Percentiles rank a stretch among this genome's conserved stretches.
Conservation (phyloP, 768 basidiomycete genomes). For the Suillus tomentosus region DNA sequence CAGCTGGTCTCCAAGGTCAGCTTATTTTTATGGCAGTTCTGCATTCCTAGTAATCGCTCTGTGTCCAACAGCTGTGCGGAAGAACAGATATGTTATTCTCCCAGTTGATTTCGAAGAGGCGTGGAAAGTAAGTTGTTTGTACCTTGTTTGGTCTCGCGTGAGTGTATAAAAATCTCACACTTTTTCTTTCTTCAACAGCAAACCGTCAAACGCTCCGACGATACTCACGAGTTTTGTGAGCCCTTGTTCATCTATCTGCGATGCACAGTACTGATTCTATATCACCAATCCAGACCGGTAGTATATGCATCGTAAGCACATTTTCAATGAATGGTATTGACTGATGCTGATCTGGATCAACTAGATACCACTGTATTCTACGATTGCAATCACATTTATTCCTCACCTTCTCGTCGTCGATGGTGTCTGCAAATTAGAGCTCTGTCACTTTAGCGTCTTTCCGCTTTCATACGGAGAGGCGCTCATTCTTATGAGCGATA, state of each 20-base stretch:
- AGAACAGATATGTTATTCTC: constrained; percentile 96
- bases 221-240: constrained; percentile 95
- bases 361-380: constrained; percentile 38
- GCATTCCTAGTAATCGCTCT: neutral
- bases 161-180: constrained; percentile 34
- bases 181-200: constrained; percentile 58
- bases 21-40: neutral
- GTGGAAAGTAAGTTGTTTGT: constrained; percentile 91
- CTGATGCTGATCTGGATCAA: constrained; percentile 17
- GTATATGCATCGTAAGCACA: constrained; percentile 39
- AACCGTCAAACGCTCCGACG: constrained; percentile 95
- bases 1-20: constrained; percentile 92
- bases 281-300: constrained; percentile 40
- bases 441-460: constrained; percentile 89
- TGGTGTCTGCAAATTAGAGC: constrained; percentile 32
- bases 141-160: constrained; percentile 40
- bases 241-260: constrained; percentile 25
- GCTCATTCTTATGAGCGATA: constrained; percentile 89
- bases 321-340: constrained; percentile 23
- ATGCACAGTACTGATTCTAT: constrained; percentile 13
- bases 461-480: constrained; percentile 63
- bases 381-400: constrained; percentile 33
- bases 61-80: constrained; percentile 75
- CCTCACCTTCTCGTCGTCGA: constrained; percentile 17
- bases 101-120: constrained; percentile 98